Evolutionary conservation across 441 rosid genomes (phyloP).

Genomic region (Populus hybrid): DNA sequence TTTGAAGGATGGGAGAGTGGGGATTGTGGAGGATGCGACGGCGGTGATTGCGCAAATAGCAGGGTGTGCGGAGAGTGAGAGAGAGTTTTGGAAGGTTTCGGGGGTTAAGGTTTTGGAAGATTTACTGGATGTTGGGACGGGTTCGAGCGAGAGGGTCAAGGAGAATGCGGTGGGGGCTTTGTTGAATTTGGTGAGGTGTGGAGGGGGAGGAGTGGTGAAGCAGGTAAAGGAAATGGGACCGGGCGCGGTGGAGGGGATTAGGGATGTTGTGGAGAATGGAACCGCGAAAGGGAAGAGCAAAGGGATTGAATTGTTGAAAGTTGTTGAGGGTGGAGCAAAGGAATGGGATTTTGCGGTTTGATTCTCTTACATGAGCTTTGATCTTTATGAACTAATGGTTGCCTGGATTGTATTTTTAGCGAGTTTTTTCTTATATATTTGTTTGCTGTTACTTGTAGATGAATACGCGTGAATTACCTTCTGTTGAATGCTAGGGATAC

Average conservation of each 20-base stretch:
- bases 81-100: constrained; percentile 49
- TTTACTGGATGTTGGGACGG: constrained; percentile 69
- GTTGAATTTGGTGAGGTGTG: constrained; percentile 61
- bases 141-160: constrained; percentile 54
- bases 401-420: neutral
- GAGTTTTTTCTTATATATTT: neutral
- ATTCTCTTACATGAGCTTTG: constrained; percentile 22
- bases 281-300: constrained; percentile 62
- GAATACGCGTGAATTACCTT: neutral
- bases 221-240: constrained; percentile 46
- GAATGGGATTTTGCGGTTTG: constrained; percentile 29
- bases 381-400: constrained; percentile 15
- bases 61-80: constrained; percentile 83
- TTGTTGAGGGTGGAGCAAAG: constrained; percentile 22
- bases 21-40: constrained; percentile 86
- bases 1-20: constrained; percentile 66
- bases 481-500: neutral
- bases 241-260: constrained; percentile 55
- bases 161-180: constrained; percentile 76
- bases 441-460: neutral
- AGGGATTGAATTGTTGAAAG: constrained; percentile 52
- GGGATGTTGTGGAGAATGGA: constrained; percentile 55
- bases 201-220: constrained; percentile 42
- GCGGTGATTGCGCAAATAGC: constrained; percentile 90
- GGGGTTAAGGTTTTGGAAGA: constrained; percentile 63